A percentile compares a stretch with the other conserved stretches of the same genome.
phyloP scores from a whole-genome alignment of 345 rosid species.

The Melaleuca alternifolia region DNA sequence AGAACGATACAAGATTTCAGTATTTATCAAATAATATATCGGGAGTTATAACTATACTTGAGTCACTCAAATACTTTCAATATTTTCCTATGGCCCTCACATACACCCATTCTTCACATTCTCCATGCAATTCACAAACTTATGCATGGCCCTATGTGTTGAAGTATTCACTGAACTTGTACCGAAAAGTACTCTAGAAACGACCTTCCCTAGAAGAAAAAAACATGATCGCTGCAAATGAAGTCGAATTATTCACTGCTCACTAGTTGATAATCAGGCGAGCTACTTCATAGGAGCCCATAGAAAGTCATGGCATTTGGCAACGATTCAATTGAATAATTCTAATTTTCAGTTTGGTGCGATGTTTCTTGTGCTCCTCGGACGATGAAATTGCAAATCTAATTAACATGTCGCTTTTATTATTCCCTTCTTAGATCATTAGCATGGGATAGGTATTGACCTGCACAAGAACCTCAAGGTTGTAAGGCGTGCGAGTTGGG shows the following conservation, averaged over 20 bases:
- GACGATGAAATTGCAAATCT: neutral
- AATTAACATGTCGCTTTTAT: neutral
- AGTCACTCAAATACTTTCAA: neutral
- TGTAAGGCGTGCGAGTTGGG: neutral
- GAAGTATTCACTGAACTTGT: neutral
- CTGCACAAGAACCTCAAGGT: neutral
- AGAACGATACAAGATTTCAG: neutral
- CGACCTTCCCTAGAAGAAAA: neutral
- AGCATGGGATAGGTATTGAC: neutral
- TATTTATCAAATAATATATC: no score
- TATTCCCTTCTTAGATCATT: neutral
- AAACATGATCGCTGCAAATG: neutral
- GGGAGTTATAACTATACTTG: neutral
- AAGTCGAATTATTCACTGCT: neutral
- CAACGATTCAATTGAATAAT: neutral
- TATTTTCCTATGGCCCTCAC: neutral
- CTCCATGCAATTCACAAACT: neutral
- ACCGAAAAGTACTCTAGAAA: neutral
- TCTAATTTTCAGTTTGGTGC: neutral
- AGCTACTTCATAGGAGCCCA: neutral
- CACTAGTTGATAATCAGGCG: fast-evolving
- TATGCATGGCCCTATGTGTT: neutral
- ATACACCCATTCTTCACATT: neutral
- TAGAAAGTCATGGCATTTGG: neutral
- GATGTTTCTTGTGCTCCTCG: neutral